Percentiles rank a stretch among this genome's conserved stretches.
These are phyloP conservation scores for Dimargaris xerosporica DNA, from an alignment of 192 early-diverging fungal species.

Conservation along the genomic window DNA sequence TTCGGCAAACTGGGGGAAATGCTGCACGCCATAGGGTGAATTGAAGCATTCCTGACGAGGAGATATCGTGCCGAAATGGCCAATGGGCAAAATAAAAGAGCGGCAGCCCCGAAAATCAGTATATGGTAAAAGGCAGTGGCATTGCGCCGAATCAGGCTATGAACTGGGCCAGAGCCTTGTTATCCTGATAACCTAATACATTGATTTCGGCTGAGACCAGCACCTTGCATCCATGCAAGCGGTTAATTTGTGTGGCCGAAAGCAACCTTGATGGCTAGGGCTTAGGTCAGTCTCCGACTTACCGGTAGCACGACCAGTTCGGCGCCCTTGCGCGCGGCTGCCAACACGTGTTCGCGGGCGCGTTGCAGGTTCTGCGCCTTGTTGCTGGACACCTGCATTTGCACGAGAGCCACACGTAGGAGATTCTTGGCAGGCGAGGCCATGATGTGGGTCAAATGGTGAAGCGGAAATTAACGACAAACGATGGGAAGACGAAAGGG, in stretches of 20 bases:
- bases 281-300: slow-evolving; percentile 4
- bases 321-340: slow-evolving; percentile 69
- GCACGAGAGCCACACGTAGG: slow-evolving; percentile 52
- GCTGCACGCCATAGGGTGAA: slow-evolving; percentile 84
- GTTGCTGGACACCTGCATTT: slow-evolving; percentile 59
- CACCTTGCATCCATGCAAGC: too few species aligned
- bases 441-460: too few species aligned
- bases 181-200: too few species aligned
- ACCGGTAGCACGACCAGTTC: slow-evolving; percentile 85
- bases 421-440: not conserved
- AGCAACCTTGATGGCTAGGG: not conserved
- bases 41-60: slow-evolving; percentile 84
- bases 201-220: too few species aligned
- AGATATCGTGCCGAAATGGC: not conserved
- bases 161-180: too few species aligned
- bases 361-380: slow-evolving; percentile 61
- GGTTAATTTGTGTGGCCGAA: not conserved
- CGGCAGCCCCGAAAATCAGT: not conserved
- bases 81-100: not conserved
- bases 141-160: too few species aligned
- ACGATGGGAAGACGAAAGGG: too few species aligned
- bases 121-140: too few species aligned
- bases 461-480: too few species aligned
- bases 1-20: slow-evolving; percentile 89
- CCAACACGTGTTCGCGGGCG: slow-evolving; percentile 64